Base-by-base conservation (phyloP, 768 basidiomycete genomes). In the Trametes elegans region DNA sequence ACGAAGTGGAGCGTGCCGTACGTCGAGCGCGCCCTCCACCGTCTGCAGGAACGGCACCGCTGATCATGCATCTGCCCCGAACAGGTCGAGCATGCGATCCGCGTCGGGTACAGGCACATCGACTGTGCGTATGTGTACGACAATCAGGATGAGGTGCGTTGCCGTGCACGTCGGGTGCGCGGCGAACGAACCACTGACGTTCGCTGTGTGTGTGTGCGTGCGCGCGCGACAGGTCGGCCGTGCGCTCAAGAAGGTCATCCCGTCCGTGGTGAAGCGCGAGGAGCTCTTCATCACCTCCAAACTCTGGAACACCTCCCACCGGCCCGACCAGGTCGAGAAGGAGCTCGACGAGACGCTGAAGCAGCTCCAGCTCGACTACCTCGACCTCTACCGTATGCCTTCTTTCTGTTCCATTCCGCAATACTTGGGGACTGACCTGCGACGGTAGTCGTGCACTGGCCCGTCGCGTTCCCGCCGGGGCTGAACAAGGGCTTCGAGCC, bases 241-340 rank as follows among this genome's bases (percentile, higher is more conserved):
- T 3, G 87, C 87, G 1, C 75, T 91, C 65, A 85, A 86, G 70
- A 87, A 87, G 66, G 80, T 92, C 65, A 83, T 90, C 56, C 84
- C 84, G 1, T 80, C 81, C 8, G 86, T 90, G 49, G 88, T 91
- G 56, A 80, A 84, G 65, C 87, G 91, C 60, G 82, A 88, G 66
- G 84, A 93, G 13, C 78, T 93, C 51, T 91, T 87, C 70, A 83
- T 89, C 69, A 90, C 88, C 3, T 84, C 83, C 38, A 90, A 94
- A 70, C 78, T 91, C 42, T 93, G 91, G 91, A 92, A 92, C 71
- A 76, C 78, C 42, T 75, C 80, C 9, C 90, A 90, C 66, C 78
- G 76, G 55, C 83, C 87, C 5, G 76, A 79, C 7, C 68, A 77
- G 46, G 89, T 88, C 26, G 87, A 86, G 74, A 81, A 79, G 44